These are phyloP conservation scores for Magnolia kwangsiensis DNA, from an alignment of 164 flowering plant genomes.

Conservation along the genomic window DNA sequence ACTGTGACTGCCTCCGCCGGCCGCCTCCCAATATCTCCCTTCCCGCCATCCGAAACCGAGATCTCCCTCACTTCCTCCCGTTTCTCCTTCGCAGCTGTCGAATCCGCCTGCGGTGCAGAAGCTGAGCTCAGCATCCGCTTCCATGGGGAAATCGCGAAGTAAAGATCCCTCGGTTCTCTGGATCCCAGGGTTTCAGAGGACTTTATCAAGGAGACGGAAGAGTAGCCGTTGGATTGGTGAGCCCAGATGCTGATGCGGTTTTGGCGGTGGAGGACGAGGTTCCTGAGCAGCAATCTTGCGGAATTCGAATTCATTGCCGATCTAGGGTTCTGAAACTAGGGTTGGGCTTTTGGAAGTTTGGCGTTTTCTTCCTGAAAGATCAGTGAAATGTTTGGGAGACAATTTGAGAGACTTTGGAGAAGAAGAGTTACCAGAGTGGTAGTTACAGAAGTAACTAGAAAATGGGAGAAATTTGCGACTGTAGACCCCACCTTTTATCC, in stretches of 20 bases:
- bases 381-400: too few relatives aligned
- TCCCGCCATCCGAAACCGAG: slow-evolving; percentile 13
- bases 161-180: background rate
- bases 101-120: slow-evolving; percentile 11
- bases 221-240: background rate
- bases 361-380: too few relatives aligned
- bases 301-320: slow-evolving; percentile 17
- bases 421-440: too few relatives aligned
- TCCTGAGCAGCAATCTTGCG: slow-evolving; percentile 13
- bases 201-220: background rate
- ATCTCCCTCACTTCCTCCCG: background rate
- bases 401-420: too few relatives aligned
- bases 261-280: slow-evolving; percentile 9
- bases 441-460: too few relatives aligned
- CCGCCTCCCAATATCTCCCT: slow-evolving; percentile 6
- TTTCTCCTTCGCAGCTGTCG: slow-evolving; percentile 13
- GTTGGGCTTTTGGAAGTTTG: background rate
- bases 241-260: background rate
- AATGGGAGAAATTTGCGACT: too few relatives aligned
- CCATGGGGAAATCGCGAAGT: slow-evolving; percentile 11
- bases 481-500: too few relatives aligned
- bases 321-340: background rate
- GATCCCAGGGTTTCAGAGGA: slow-evolving; percentile 2
- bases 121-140: slow-evolving; percentile 27
- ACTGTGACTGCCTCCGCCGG: slow-evolving; percentile 16